Evolutionary conservation across 805 yeast genomes (phyloP), one percentile per base, ranked within the genome.

Genomic region (Myxozyma vanderwaltii): DNA sequence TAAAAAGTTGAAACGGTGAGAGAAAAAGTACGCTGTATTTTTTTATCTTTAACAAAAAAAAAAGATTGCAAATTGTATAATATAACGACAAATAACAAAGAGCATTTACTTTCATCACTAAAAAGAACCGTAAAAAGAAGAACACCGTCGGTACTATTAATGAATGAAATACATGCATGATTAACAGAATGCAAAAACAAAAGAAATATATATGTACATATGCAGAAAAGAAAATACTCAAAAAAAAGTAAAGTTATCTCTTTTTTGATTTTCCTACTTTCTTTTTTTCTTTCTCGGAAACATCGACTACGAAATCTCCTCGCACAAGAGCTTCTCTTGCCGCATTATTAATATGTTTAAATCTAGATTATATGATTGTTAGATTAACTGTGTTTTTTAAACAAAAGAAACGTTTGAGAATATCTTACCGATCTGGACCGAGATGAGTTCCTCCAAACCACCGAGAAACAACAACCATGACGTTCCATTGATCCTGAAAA

Each of bases 361-460:
- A 94, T 63, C 96, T 77, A 39, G 15, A 2, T 15, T 2, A 12
- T 21, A 10, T 13, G 15, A 10, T 33, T 7, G 36, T 19, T 24
- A 36, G n/a, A 31, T 24, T n/a, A n/a, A n/a, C n/a, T n/a, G n/a
- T n/a, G n/a, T n/a, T 38, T 21, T 27, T 15, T 31, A 19, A 8
- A 10, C 15, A n/a, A 13, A 15, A 41, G 23, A 17, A 17, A 23
- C 26, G 26, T n/a, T 15, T 2, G 19, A 13, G 40, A 26, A 17
- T 1, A 5, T 47, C 62, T 12, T 58, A 68, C 66, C 79, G 63
- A 72, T 89, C 97, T 0, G 98, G 94, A 0, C 99, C 99, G 23
- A 94, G 73, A 65, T 87, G 96, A 0, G 81, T 79, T 4, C 99
- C 99, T 17, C 96, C 97, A 71, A 82, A 94, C 97, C 97, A 92